Conservation (phyloP, 2,329 filamentous ascomycete genomes). For the Cercospora sp. region DNA sequence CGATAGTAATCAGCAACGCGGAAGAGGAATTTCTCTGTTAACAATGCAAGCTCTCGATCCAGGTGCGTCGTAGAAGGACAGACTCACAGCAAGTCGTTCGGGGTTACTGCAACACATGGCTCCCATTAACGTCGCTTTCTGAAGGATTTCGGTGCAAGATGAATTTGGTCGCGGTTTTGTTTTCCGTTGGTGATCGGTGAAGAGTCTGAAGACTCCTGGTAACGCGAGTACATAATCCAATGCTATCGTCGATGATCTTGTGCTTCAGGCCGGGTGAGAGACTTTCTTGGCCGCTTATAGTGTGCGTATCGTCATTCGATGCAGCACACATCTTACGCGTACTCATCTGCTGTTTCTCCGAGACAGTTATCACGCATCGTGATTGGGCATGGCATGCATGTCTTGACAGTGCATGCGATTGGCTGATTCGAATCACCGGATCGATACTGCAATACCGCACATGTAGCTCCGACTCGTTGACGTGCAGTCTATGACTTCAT, state of each 20-base stretch:
- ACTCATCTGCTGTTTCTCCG: no score
- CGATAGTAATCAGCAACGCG: not conserved
- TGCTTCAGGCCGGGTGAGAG: not conserved
- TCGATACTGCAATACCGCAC: no score
- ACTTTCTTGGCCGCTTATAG: not conserved
- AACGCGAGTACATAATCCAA: not conserved
- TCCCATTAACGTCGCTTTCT: not conserved
- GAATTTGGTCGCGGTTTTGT: not conserved
- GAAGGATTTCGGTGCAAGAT: not conserved
- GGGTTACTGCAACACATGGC: not conserved
- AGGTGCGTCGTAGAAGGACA: not conserved
- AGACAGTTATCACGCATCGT: no score
- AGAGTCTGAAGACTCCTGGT: not conserved
- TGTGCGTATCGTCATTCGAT: not conserved
- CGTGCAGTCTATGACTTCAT: no score
- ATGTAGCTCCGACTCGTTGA: no score
- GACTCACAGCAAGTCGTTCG: not conserved
- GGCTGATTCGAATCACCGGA: no score
- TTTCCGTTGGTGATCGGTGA: not conserved
- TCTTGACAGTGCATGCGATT: no score
- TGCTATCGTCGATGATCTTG: not conserved
- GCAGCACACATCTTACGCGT: no score
- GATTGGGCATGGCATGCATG: no score
- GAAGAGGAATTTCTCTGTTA: not conserved
- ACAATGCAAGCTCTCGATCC: not conserved